Evolutionary conservation across 176 grass and related monocot genomes (phyloP), one percentile per base, ranked within the genome.

Genomic region (Aegilops bicornis): DNA sequence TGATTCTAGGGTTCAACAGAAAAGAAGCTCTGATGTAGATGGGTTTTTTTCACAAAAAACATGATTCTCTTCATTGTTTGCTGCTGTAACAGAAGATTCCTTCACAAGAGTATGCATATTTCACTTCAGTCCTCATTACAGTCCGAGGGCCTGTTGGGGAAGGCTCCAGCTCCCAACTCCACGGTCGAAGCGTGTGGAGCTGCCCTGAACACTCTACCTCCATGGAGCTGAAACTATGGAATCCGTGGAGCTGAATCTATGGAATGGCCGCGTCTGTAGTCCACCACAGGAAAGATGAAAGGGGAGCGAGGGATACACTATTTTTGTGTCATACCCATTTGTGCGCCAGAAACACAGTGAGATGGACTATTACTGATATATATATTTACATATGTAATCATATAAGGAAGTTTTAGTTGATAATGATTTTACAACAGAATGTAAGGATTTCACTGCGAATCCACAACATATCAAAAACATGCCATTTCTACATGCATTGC

Each of bases 301-400:
- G 15, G 48, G 48, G 48, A 17, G 48, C 14, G 15, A 20, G 3
- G 14, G 16, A 52, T 17, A 4, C 19, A 48, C 9, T 22, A 66
- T 32, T 42, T 30, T 54, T 84, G 4, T 15, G 15, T 29, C 11
- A 54, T 54, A 30, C 79, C 52, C 40, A n/a, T 52, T 47, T 59
- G 19, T 73, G 65, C 33, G 6, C 32, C 68, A 30, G 4, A 72
- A 30, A 66, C 22, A 54, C n/a, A 17, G n/a, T 43, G 60, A 50
- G 6, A 19, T 86, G 77, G 59, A 74, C 32, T 12, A 7, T 13
- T 43, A 17, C 13, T 4, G 25, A 68, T 22, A 59, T 58, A 59
- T 58, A 69, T 81, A 89, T 86, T 69, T 89, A 42, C 77, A 81
- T 0, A 60, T 36, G 12, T 3, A 56, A 3, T 1, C 6, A 35